Evolutionary conservation across 2,329 filamentous ascomycete species (phyloP).

Genomic region (Lecanicillium sp.): DNA sequence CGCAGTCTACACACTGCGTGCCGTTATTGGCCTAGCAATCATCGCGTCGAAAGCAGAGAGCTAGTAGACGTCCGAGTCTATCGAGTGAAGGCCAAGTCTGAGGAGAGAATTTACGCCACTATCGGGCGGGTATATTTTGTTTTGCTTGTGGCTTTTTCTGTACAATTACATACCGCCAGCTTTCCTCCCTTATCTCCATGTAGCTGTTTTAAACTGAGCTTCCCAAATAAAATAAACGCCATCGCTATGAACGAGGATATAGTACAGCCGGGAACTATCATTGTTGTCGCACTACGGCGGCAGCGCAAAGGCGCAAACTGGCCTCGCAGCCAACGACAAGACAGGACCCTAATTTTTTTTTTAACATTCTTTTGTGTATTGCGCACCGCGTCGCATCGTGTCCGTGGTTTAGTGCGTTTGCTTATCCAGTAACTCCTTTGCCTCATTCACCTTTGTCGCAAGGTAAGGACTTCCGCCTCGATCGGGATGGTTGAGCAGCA

Average conservation of each 20-base stretch:
- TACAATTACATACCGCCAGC: conserved; percentile 3
- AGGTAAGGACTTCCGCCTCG: conserved; percentile 93
- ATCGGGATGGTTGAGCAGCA: conserved; percentile 97
- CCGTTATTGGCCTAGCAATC: conserved; percentile 47
- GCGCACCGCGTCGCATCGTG: no score
- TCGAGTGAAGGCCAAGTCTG: background rate
- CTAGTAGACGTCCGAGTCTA: no score
- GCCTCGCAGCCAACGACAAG: no score
- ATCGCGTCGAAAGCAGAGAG: conserved; percentile 11
- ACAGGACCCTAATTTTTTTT: no score
- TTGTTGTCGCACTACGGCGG: no score
- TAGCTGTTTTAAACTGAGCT: background rate
- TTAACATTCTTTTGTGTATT: no score
- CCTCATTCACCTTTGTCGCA: conserved; percentile 96
- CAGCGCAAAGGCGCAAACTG: no score
- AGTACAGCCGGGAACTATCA: conserved; percentile 22
- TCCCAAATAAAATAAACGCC: conserved; percentile 26
- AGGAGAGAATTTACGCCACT: conserved; percentile 5
- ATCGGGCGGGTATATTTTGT: conserved; percentile 1
- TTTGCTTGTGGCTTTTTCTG: conserved; percentile 2
- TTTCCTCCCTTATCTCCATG: background rate
- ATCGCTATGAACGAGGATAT: conserved; percentile 34
- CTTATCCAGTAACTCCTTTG: conserved; percentile 93
- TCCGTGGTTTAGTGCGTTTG: conserved; percentile 21
- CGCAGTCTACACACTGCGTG: conserved; percentile 69